These are phyloP conservation scores for Gillenia trifoliata DNA, from an alignment of 306 rosid species.

Conservation along the genomic window DNA sequence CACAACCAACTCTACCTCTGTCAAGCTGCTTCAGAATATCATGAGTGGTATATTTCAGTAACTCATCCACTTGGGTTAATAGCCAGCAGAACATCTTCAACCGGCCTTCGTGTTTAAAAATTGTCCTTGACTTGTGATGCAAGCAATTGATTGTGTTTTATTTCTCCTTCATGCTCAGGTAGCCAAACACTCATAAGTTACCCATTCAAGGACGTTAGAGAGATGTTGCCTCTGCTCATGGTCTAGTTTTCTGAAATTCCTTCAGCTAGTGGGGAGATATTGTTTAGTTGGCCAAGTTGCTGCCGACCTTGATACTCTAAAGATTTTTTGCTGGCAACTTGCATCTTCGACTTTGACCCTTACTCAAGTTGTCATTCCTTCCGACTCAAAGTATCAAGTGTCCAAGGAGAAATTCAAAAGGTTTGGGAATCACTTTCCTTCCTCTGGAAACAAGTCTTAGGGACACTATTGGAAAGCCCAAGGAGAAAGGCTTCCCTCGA, in stretches of 20 bases:
- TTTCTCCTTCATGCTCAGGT: background rate
- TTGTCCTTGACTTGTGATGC: too few species aligned
- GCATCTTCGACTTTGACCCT: background rate
- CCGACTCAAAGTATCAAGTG: too few species aligned
- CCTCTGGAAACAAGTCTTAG: too few species aligned
- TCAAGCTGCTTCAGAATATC: background rate
- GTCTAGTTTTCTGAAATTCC: background rate
- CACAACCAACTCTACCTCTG: slow-evolving; percentile 6
- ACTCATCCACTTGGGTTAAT: too few species aligned
- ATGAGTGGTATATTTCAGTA: background rate
- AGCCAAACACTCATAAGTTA: background rate
- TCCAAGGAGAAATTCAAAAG: too few species aligned
- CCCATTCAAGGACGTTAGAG: background rate
- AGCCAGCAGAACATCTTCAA: too few species aligned
- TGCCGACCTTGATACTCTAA: background rate
- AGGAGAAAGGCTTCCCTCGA: too few species aligned
- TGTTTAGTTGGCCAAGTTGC: background rate
- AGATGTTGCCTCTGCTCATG: background rate
- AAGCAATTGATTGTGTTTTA: too few species aligned
- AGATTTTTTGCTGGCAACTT: background rate
- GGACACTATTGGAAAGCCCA: too few species aligned
- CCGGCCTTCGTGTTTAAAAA: background rate
- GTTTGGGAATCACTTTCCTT: too few species aligned
- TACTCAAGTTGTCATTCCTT: too few species aligned
- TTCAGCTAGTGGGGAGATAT: background rate